Base-by-base conservation (phyloP, 345 rosid species). In the Corymbia maculata region DNA sequence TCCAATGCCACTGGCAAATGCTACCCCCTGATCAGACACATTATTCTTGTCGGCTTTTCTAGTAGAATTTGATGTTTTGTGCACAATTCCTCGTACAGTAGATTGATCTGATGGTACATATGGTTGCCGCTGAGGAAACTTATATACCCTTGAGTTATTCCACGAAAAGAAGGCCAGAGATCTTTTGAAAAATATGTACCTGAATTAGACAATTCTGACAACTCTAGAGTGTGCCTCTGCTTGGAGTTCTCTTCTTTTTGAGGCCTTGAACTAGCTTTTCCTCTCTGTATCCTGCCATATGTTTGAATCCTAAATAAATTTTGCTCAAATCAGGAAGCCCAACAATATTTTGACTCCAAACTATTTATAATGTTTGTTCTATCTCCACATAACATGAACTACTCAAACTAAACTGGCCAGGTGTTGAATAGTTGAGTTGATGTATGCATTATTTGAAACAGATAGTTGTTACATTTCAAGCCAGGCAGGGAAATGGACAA, bases 191-290 rank as follows among this genome's bases (percentile, higher is more conserved):
- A 30, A 88, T 32, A 88, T 22, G 57, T 49, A 49, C 86, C 53
- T 85, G 57, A 32, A 75, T 75, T 75, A 49, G 84, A 86, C 44
- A 96, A 90, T 80, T 95, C 95, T 85, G 91, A 92, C 85, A 94
- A 88, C n/a, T 96, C 93, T 85, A 90, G 82, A 9, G 91, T 90
- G 86, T 68, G 90, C 57, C 90, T 94, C 59, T 90, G 57, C 51
- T 89, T 82, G 55, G 68, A 59, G 88, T 89, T 88, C 52, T 91
- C 96, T 88, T 97, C 96, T 89, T 96, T 98, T 90, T 94, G 98
- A 42, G 96, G 96, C 91, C 91, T 94, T 85, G 96, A 97, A 90
- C 97, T 93, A 49, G 97, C 97, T 94, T 97, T 98, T 88, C 99
- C 99, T 91, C 96, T 98, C 68, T 95, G 89, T 87, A 95, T 93